phyloP scores from a whole-genome alignment of 1,284 basidiomycete genomes.

The Ceratobasidium sp. region DNA sequence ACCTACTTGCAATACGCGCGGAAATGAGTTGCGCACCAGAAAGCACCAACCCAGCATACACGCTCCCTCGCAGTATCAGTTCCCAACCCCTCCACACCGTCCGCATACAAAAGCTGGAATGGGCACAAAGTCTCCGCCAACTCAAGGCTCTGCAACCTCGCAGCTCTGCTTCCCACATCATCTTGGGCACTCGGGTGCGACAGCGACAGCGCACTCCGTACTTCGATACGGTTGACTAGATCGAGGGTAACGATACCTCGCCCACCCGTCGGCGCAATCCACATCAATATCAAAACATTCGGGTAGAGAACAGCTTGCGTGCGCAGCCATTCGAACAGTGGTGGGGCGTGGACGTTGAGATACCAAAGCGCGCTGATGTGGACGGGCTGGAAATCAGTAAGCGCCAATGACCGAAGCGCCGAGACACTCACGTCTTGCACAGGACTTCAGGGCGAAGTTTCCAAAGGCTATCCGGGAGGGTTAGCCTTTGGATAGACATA shows the following conservation, averaged over 20 bases:
- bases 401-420: too few species aligned
- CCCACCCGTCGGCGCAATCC: constrained; percentile 81
- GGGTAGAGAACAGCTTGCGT: constrained; percentile 85
- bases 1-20: constrained; percentile 9
- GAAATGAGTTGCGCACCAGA: constrained; percentile 69
- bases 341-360: too few species aligned
- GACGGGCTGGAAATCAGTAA: constrained; percentile 67
- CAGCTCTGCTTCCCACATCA: constrained; percentile 86
- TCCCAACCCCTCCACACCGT: too few species aligned
- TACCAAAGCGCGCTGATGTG: constrained; percentile 88
- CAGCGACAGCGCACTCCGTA: constrained; percentile 80
- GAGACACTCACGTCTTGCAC: constrained; percentile 39
- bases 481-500: too few species aligned
- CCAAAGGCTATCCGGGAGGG: too few species aligned
- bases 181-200: constrained; percentile 79
- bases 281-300: constrained; percentile 80
- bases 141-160: too few species aligned
- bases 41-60: constrained; percentile 83
- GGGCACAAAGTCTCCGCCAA: too few species aligned
- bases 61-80: too few species aligned
- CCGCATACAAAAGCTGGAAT: too few species aligned
- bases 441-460: too few species aligned
- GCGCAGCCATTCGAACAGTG: constrained; percentile 85
- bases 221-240: constrained; percentile 82
- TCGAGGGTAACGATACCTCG: constrained; percentile 84